Evolutionary conservation across 2,329 filamentous ascomycete genomes (phyloP).

Genomic region (Claviceps purpurea): DNA sequence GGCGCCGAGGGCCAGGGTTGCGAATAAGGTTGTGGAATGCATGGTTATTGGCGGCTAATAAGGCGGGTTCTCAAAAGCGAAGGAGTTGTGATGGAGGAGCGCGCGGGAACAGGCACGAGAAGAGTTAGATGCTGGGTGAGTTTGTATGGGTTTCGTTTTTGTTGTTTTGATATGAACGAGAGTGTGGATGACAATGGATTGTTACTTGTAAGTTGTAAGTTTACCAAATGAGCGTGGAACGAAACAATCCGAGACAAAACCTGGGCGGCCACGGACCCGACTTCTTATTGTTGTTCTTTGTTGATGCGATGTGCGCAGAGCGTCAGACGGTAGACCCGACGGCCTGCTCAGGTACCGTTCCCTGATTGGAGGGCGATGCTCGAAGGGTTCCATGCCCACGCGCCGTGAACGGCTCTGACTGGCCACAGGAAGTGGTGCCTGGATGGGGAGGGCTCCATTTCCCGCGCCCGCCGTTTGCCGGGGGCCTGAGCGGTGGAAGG

Average conservation of each 20-base stretch:
- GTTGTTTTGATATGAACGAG: too few species aligned
- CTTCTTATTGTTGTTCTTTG: neutral
- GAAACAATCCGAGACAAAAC: neutral
- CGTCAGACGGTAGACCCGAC: neutral
- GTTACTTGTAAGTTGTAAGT: too few species aligned
- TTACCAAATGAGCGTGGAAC: neutral
- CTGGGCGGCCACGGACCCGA: neutral
- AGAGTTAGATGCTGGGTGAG: too few species aligned
- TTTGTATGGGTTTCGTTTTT: too few species aligned
- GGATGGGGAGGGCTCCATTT: constrained; percentile 1
- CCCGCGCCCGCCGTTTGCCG: neutral
- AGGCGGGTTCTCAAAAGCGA: neutral
- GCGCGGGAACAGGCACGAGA: too few species aligned
- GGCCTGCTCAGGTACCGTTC: constrained; percentile 8
- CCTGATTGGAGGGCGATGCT: constrained; percentile 9
- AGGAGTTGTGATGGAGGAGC: too few species aligned
- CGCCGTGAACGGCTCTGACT: constrained; percentile 7
- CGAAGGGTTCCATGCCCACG: neutral
- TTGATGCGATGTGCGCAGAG: neutral
- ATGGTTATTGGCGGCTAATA: constrained; percentile 22
- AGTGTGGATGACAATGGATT: too few species aligned
- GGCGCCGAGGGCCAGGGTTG: constrained; percentile 27
- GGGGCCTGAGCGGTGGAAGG: neutral
- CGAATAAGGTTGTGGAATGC: constrained; percentile 30
- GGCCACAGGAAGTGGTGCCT: constrained; percentile 8